A percentile compares a stretch with the other conserved stretches of the same genome.
These are phyloP conservation scores for Hypomontagnella monticulosa DNA, from an alignment of 495 filamentous ascomycete species.

Conservation along the genomic window DNA sequence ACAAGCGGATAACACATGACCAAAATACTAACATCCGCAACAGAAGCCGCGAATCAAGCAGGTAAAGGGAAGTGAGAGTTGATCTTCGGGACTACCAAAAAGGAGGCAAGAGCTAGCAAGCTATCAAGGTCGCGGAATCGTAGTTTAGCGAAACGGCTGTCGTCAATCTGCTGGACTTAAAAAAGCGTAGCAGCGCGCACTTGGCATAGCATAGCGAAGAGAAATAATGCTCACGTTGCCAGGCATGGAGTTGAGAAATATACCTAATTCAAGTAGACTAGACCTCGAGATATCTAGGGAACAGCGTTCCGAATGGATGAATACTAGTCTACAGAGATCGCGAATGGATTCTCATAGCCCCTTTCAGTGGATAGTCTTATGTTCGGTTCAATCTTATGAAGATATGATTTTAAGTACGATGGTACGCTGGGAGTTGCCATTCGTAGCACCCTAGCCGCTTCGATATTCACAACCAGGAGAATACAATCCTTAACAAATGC, in stretches of 20 bases:
- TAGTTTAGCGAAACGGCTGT: neutral
- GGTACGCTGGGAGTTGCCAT: too few relatives aligned
- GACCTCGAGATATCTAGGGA: too few relatives aligned
- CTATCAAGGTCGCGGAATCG: neutral
- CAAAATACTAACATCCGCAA: constrained; percentile 17
- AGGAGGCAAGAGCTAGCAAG: neutral
- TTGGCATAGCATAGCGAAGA: neutral
- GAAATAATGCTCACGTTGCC: neutral
- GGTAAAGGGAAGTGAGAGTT: constrained; percentile 53
- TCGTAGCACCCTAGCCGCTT: too few relatives aligned
- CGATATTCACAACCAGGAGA: too few relatives aligned
- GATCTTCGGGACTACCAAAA: neutral
- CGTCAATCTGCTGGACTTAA: neutral
- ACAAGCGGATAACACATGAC: neutral
- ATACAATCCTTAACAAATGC: too few relatives aligned
- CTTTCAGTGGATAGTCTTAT: too few relatives aligned
- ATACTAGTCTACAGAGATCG: too few relatives aligned
- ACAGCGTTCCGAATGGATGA: too few relatives aligned
- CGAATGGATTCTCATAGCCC: too few relatives aligned
- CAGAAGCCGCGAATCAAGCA: constrained; percentile 56
- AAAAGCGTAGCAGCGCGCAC: neutral
- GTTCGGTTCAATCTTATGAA: too few relatives aligned
- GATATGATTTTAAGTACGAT: too few relatives aligned
- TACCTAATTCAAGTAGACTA: neutral
- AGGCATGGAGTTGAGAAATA: neutral